phyloP scores from a whole-genome alignment of 208 protist species.

The Wallacemonas sp. region DNA sequence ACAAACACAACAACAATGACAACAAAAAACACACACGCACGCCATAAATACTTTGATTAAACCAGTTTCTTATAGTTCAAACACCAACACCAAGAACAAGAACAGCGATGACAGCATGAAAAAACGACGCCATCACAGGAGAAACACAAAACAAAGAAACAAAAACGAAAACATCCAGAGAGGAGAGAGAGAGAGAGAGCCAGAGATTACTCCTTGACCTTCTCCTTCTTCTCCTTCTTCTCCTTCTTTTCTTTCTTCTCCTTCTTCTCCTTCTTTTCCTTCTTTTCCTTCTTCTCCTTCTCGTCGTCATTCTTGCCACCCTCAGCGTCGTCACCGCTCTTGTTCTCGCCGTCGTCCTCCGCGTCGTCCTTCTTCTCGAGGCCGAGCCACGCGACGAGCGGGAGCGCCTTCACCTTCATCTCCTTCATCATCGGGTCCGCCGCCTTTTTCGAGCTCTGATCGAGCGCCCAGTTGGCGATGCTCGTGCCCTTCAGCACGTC shows the following conservation, averaged over 20 bases:
- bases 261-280: slow-evolving; percentile 13
- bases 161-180: slow-evolving; percentile 1
- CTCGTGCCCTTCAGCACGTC: slow-evolving; percentile 50
- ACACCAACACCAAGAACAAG: neutral
- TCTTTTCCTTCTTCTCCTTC: slow-evolving; percentile 6
- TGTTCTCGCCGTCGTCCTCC: neutral
- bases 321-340: neutral
- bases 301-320: slow-evolving; percentile 15
- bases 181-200: neutral
- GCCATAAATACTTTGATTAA: too few relatives aligned
- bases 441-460: slow-evolving; percentile 29
- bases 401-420: slow-evolving; percentile 47
- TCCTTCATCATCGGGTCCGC: slow-evolving; percentile 30
- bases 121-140: too few relatives aligned
- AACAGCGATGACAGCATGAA: too few relatives aligned
- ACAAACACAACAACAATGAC: neutral
- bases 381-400: slow-evolving; percentile 65
- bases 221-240: slow-evolving; percentile 19
- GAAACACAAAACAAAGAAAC: too few relatives aligned
- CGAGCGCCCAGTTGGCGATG: slow-evolving; percentile 56
- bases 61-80: too few relatives aligned
- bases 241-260: slow-evolving; percentile 7
- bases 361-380: slow-evolving; percentile 19
- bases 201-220: neutral
- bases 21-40: neutral